Percentiles rank a stretch among this genome's conserved stretches.
Conservation (phyloP, 768 basidiomycete genomes). For the Rhodotorula kratochvilovae region DNA sequence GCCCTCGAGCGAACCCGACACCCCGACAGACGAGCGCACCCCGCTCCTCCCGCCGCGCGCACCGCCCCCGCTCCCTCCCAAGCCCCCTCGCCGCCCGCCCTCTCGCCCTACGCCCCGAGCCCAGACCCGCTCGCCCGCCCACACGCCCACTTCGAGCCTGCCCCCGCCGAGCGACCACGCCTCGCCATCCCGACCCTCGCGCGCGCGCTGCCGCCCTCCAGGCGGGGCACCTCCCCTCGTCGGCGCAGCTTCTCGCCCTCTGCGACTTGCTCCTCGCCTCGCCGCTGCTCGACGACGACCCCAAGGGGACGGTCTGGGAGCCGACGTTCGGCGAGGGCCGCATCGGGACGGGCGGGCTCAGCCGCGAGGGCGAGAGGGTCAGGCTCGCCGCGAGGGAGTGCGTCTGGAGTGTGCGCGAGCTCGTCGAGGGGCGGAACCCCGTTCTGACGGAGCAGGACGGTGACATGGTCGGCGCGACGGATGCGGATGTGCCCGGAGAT, state of each 20-base stretch:
- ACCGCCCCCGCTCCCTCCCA: conserved; percentile 1
- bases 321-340: conserved; percentile 10
- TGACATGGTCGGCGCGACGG: neutral
- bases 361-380: conserved; percentile 14
- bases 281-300: neutral
- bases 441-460: neutral
- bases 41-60: neutral
- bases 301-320: conserved; percentile 1
- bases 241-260: conserved; percentile 2
- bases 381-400: conserved; percentile 3
- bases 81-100: neutral
- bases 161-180: neutral
- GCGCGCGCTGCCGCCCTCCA: conserved; percentile 6
- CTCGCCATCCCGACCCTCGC: conserved; percentile 15
- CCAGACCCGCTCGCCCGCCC: neutral
- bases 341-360: conserved; percentile 10
- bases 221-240: conserved; percentile 22
- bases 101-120: neutral
- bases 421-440: conserved; percentile 17
- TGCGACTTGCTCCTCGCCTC: neutral
- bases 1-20: too few species aligned
- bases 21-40: neutral
- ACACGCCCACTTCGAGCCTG: neutral
- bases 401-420: neutral
- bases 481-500: neutral